Conservation (phyloP, 345 rosid species). For the Punica granatum region DNA sequence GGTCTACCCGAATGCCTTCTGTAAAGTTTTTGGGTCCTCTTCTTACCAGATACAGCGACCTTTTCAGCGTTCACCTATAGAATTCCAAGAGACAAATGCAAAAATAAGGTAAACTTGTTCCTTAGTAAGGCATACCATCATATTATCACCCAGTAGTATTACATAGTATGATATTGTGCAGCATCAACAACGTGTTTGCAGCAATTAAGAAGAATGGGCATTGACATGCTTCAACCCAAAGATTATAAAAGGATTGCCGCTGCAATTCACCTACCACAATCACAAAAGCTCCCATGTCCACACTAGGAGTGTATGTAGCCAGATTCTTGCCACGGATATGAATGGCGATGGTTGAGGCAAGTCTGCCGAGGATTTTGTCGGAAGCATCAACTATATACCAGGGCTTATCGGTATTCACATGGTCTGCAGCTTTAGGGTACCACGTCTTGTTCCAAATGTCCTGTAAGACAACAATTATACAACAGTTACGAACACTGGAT, state of each 20-base stretch:
- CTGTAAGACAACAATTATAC: conserved; percentile 27
- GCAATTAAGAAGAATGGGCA: neutral
- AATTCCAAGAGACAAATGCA: neutral
- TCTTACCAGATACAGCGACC: conserved; percentile 91
- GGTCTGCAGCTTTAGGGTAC: conserved; percentile 93
- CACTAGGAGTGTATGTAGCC: conserved; percentile 87
- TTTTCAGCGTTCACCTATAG: conserved; percentile 91
- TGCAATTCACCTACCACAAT: conserved; percentile 64
- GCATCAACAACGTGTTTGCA: too few species aligned
- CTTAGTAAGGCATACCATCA: too few species aligned
- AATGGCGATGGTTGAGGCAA: conserved; percentile 84
- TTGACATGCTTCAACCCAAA: neutral
- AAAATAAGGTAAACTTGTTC: neutral
- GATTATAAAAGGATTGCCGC: neutral
- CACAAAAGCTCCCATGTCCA: conserved; percentile 97
- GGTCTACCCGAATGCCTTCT: conserved; percentile 99
- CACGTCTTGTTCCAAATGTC: conserved; percentile 96
- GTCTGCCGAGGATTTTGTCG: conserved; percentile 80
- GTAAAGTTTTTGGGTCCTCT: conserved; percentile 88
- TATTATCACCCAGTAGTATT: too few species aligned
- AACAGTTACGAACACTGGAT: neutral
- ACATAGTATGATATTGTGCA: too few species aligned
- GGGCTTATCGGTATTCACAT: conserved; percentile 68
- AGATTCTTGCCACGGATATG: conserved; percentile 91
- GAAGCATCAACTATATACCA: conserved; percentile 95